Base-by-base conservation (phyloP, 345 rosid species). In the Lenwebbia sp. region DNA sequence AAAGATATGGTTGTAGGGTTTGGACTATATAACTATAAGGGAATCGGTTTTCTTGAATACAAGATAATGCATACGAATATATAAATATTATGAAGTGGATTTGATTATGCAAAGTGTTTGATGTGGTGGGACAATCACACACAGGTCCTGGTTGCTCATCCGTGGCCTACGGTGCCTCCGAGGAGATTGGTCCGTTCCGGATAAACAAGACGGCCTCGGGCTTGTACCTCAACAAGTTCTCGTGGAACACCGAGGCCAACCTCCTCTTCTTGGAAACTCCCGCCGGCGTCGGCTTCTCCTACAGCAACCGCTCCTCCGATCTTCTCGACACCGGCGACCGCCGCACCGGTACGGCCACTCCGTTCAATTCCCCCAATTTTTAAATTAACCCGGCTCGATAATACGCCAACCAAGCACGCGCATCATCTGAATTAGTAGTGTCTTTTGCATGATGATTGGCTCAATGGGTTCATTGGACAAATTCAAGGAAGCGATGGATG, bases 141-240 rank as follows among this genome's bases (percentile, higher is more conserved):
- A 21, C 89, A 96, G 99, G 99, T 50, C 99, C 99, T 17, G 99
- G 99, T 28, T 98, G 99, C 92, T 98, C 99, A 22, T 98, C 99
- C 5, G 95, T 98, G 89, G 99, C 98, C 52, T 98, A 96, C 86
- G 99, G 99, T 21, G 99, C 99, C 87, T 98, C 99, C 47, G 99
- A 98, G 91, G 99, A 98, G 89, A 94, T 98, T 40, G 99, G 99
- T 53, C 99, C 99, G 5, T 97, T 96, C 83, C 92, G 96, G 91
- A 92, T 98, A 30, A 94, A 93, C 90, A 94, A 89, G 91, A 93
- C 97, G 57, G 94, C 93, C 62, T 92, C 97, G n/a, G 98, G 98
- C 30, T 84, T 98, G 84, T 90, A 90, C 92, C 92, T 94, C 37
- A 96, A 96, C 95, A 96, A 94, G 53, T 94, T 94, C 93, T 93